Evolutionary conservation across 2,329 filamentous ascomycete species (phyloP).

Genomic region (Arthroderma uncinatum): DNA sequence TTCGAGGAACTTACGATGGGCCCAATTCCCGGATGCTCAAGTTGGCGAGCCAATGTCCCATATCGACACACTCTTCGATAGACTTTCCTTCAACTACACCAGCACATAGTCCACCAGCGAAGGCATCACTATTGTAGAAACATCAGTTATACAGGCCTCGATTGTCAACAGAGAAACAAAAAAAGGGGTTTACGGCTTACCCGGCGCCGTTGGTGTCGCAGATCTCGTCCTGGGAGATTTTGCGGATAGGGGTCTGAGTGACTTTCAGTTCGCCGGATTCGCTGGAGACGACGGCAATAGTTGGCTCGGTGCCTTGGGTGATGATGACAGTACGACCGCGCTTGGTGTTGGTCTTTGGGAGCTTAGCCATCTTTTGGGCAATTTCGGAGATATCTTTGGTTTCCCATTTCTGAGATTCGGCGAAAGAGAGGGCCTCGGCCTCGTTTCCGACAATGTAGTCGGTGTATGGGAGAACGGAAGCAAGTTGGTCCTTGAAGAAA

Average conservation of each 20-base stretch:
- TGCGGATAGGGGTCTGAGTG: constrained; percentile 68
- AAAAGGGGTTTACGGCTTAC: constrained; percentile 28
- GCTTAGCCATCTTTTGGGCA: constrained; percentile 69
- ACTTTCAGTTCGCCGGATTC: constrained; percentile 53
- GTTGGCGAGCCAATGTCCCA: constrained; percentile 93
- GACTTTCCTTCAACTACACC: constrained; percentile 76
- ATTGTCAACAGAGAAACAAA: background rate
- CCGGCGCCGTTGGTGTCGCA: constrained; percentile 93
- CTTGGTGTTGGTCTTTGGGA: constrained; percentile 84
- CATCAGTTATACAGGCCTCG: background rate
- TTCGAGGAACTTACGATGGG: constrained; percentile 63
- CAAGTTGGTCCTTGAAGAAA: constrained; percentile 95
- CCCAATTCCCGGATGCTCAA: constrained; percentile 91
- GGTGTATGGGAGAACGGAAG: constrained; percentile 78
- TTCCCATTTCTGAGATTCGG: constrained; percentile 64
- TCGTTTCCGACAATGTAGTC: constrained; percentile 97
- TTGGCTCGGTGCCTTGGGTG: constrained; percentile 89
- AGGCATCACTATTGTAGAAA: constrained; percentile 60
- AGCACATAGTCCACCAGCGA: constrained; percentile 86
- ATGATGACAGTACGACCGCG: constrained; percentile 78
- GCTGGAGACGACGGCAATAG: constrained; percentile 65
- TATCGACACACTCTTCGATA: constrained; percentile 68
- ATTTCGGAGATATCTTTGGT: constrained; percentile 74
- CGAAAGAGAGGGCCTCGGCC: constrained; percentile 81
- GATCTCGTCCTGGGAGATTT: constrained; percentile 66